Percentiles rank a stretch among this genome's conserved stretches.
Conservation (phyloP, 148 eudicot species). For the Oxyria digyna region DNA sequence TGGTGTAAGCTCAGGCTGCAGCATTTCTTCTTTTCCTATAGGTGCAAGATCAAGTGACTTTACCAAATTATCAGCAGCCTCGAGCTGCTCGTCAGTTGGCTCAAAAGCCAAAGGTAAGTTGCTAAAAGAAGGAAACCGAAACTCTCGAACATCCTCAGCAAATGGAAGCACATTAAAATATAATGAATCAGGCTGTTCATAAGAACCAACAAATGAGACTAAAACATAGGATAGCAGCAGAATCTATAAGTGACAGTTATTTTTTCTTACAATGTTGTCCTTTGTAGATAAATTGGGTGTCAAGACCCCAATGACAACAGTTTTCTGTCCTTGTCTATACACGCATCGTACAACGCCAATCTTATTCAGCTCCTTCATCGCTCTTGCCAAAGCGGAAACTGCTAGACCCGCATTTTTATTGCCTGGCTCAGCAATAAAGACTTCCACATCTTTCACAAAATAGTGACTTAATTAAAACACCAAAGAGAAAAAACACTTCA, state of each 20-base stretch:
- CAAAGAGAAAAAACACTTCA: not conserved
- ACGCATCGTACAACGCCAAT: slow-evolving; percentile 91
- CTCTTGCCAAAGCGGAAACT: slow-evolving; percentile 85
- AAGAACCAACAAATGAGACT: slow-evolving; percentile 10
- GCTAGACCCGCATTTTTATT: slow-evolving; percentile 59
- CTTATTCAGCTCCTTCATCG: slow-evolving; percentile 86
- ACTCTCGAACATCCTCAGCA: slow-evolving; percentile 94
- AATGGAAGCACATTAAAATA: slow-evolving; percentile 94
- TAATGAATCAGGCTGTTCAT: slow-evolving; percentile 80
- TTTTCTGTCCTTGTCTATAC: slow-evolving; percentile 88
- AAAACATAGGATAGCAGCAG: not conserved
- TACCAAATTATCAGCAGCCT: slow-evolving; percentile 78
- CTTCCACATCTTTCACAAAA: slow-evolving; percentile 81
- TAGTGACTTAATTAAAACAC: slow-evolving; percentile 46
- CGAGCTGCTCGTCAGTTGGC: slow-evolving; percentile 76
- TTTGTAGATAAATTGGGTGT: slow-evolving; percentile 74
- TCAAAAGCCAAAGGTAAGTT: slow-evolving; percentile 61
- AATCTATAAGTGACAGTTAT: not conserved
- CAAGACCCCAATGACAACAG: slow-evolving; percentile 78
- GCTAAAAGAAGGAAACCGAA: slow-evolving; percentile 86
- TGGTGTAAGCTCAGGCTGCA: slow-evolving; percentile 80
- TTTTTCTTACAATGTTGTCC: slow-evolving; percentile 67
- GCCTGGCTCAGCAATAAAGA: slow-evolving; percentile 92
- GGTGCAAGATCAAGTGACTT: slow-evolving; percentile 89
- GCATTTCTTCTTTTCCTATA: slow-evolving; percentile 47